phyloP scores from a whole-genome alignment of 2,329 filamentous ascomycete species.

The Pseudogymnoascus sp. region DNA sequence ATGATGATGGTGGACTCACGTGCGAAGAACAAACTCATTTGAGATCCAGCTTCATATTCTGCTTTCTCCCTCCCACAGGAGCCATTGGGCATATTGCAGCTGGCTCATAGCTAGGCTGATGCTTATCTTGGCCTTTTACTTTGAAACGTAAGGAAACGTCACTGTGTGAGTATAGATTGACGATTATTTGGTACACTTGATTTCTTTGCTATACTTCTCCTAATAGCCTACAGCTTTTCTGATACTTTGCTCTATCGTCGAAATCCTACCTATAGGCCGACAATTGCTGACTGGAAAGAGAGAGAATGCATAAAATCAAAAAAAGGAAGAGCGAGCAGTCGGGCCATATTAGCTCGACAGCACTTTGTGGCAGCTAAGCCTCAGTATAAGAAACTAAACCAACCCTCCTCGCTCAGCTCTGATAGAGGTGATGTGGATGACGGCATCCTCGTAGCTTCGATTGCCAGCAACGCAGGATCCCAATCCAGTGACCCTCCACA shows the following conservation, averaged over 20 bases:
- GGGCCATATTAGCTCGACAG: not conserved
- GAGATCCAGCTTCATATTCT: not conserved
- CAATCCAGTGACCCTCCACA: conserved; percentile 17
- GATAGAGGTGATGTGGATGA: not conserved
- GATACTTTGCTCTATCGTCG: not conserved
- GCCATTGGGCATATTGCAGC: not conserved
- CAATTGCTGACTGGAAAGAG: not conserved
- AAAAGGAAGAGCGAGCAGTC: not conserved
- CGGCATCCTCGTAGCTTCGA: not conserved
- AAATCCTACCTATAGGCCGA: not conserved
- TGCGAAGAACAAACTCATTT: not conserved
- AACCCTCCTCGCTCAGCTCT: not conserved
- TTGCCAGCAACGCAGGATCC: not conserved
- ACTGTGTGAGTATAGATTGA: not conserved
- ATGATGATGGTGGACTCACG: not conserved
- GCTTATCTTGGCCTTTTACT: not conserved
- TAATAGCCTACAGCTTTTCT: not conserved
- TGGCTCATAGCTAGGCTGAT: not conserved
- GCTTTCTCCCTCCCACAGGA: not conserved
- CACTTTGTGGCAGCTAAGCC: no score
- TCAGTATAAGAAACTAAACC: not conserved
- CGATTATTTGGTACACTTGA: not conserved
- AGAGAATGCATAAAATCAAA: not conserved
- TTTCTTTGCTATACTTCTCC: not conserved
- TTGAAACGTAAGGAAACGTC: not conserved